Conservation (phyloP, 164 flowering plant genomes). For the Taxillus chinensis region DNA sequence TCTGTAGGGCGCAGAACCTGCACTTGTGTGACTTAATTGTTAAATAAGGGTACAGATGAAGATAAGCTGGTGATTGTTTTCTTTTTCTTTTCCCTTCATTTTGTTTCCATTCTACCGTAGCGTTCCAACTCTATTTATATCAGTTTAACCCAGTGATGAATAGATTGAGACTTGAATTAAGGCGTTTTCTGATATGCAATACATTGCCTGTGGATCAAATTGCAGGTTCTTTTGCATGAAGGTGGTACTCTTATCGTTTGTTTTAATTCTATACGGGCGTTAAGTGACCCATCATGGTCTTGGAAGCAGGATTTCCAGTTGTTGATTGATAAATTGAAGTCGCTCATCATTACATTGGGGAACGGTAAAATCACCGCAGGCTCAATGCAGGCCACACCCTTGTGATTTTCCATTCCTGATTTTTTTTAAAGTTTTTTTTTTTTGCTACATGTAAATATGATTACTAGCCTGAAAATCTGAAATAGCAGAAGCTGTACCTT, state of each 20-base stretch:
- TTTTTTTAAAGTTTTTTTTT: not conserved
- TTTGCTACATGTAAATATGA: not conserved
- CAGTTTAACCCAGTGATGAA: not conserved
- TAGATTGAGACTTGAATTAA: too few species aligned
- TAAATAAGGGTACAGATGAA: not conserved
- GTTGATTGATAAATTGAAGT: conserved; percentile 22
- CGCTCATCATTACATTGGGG: conserved; percentile 12
- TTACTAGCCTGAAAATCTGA: too few species aligned
- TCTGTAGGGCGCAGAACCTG: not conserved
- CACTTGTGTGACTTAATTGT: not conserved
- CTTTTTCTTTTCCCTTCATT: too few species aligned
- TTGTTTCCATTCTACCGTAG: too few species aligned
- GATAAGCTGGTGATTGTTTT: too few species aligned
- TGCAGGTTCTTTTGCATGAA: conserved; percentile 96
- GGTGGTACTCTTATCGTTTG: conserved; percentile 95
- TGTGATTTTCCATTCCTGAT: conserved; percentile 8
- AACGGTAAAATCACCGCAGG: conserved; percentile 16
- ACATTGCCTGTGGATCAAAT: not conserved
- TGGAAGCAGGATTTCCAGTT: conserved; percentile 49
- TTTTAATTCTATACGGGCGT: conserved; percentile 76
- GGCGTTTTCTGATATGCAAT: not conserved
- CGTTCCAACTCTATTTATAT: not conserved
- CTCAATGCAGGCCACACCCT: conserved; percentile 35
- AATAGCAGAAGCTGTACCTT: too few species aligned
- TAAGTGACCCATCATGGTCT: conserved; percentile 75